These are phyloP conservation scores for Talaromyces marneffei DNA, from an alignment of 2,329 filamentous ascomycete species.

Conservation along the genomic window DNA sequence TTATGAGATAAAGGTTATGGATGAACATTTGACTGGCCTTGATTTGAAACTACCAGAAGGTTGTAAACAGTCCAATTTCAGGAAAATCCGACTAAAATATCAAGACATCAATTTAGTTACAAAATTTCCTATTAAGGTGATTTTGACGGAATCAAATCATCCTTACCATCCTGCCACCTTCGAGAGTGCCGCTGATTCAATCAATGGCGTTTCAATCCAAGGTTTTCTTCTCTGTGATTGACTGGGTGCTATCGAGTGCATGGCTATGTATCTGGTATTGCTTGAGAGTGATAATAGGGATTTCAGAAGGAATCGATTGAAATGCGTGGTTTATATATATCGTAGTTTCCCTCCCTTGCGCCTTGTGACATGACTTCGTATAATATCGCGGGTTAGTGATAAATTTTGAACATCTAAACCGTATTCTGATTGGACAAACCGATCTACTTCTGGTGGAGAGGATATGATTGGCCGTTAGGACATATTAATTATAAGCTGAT, in stretches of 20 bases:
- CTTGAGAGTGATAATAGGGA: background rate
- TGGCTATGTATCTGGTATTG: background rate
- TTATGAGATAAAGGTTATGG: background rate
- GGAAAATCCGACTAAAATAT: conserved; percentile 59
- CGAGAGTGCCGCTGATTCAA: conserved; percentile 33
- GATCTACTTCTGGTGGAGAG: background rate
- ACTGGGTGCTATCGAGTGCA: background rate
- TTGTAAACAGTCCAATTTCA: conserved; percentile 77
- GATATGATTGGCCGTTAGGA: background rate
- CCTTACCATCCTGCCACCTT: conserved; percentile 35
- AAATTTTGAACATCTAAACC: background rate
- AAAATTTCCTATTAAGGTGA: background rate
- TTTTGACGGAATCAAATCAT: background rate
- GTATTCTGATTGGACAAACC: background rate
- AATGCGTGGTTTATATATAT: background rate
- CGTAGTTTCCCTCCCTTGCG: background rate
- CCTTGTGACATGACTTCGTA: background rate
- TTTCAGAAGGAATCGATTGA: background rate
- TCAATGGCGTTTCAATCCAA: conserved; percentile 37
- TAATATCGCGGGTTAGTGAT: too few relatives aligned
- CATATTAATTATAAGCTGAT: background rate
- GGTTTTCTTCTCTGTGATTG: conserved; percentile 20
- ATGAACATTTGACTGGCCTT: conserved; percentile 30
- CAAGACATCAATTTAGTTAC: background rate
- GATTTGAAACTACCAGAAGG: conserved; percentile 80